A percentile compares a stretch with the other conserved stretches of the same genome.
phyloP scores from a whole-genome alignment of 768 basidiomycete species.

The Chalciporus sphaerocephalus region DNA sequence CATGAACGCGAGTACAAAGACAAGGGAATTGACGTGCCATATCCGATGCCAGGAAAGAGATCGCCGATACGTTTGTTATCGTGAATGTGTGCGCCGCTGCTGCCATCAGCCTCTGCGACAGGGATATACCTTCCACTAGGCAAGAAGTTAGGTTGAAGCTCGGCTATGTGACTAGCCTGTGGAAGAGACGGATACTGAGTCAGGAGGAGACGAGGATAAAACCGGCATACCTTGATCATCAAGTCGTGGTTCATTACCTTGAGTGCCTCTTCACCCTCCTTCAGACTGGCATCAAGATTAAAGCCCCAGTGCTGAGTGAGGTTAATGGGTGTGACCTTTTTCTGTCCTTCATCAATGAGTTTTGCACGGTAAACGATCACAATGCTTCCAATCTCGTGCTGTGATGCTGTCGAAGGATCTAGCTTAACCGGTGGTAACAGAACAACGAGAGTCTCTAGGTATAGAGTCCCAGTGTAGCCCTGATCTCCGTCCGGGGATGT shows the following conservation, averaged over 20 bases:
- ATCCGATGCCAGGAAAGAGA: constrained; percentile 52
- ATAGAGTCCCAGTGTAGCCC: constrained; percentile 61
- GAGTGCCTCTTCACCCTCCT: constrained; percentile 37
- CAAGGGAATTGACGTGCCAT: constrained; percentile 39
- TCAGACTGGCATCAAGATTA: constrained; percentile 68
- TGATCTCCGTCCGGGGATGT: constrained; percentile 64
- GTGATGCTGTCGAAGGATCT: constrained; percentile 26
- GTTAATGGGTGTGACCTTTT: constrained; percentile 67
- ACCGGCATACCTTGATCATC: constrained; percentile 34
- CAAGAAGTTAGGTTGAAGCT: constrained; percentile 46
- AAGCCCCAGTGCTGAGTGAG: constrained; percentile 85
- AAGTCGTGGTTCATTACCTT: constrained; percentile 50
- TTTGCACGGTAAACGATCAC: constrained; percentile 67
- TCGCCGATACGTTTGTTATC: constrained; percentile 51
- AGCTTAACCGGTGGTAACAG: constrained; percentile 39
- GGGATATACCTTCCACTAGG: constrained; percentile 50
- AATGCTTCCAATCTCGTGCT: constrained; percentile 58
- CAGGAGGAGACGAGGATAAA: not conserved
- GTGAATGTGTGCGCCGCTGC: constrained; percentile 42
- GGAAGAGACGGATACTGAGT: not conserved
- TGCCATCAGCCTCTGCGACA: constrained; percentile 39
- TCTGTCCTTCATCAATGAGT: constrained; percentile 39
- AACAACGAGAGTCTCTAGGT: constrained; percentile 54
- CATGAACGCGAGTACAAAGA: not conserved
- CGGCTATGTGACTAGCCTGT: constrained; percentile 56